phyloP scores from a whole-genome alignment of 768 basidiomycete species.

The Xerocomellus intermedius region DNA sequence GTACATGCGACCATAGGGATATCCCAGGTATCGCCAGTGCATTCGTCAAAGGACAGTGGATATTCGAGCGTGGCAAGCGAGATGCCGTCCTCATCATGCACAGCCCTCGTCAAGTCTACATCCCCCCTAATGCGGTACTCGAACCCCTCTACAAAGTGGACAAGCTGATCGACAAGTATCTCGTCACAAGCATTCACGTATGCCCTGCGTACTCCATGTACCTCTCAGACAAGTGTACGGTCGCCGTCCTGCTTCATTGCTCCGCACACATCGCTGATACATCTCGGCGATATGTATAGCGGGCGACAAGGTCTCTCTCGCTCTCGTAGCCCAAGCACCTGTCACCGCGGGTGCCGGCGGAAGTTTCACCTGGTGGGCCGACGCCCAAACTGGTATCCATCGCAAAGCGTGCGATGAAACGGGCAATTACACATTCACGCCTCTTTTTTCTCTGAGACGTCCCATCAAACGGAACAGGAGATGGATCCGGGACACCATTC shows the following conservation, averaged over 20 bases:
- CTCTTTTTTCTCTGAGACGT: conserved; percentile 20
- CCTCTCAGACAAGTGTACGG: conserved; percentile 26
- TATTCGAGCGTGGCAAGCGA: conserved; percentile 26
- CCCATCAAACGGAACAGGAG: conserved; percentile 4
- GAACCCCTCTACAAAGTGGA: conserved; percentile 25
- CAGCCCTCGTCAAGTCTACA: conserved; percentile 21
- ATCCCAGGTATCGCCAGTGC: conserved; percentile 20
- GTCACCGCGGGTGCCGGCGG: background rate
- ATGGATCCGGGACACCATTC: conserved; percentile 16
- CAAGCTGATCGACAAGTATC: conserved; percentile 28
- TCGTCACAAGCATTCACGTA: conserved; percentile 32
- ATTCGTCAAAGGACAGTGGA: conserved; percentile 33
- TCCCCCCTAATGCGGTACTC: conserved; percentile 23
- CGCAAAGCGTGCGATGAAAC: conserved; percentile 17
- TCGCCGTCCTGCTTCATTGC: background rate
- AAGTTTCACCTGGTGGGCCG: conserved; percentile 17
- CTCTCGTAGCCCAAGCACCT: conserved; percentile 17
- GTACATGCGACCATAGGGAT: conserved; percentile 1
- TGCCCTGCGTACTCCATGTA: conserved; percentile 37
- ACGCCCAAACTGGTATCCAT: conserved; percentile 17
- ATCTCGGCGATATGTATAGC: conserved; percentile 9
- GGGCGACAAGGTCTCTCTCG: conserved; percentile 21
- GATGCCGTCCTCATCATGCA: conserved; percentile 35
- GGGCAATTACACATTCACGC: conserved; percentile 18
- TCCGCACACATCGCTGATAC: background rate